These are phyloP conservation scores for Botryotinia narcissicola DNA, from an alignment of 2,329 filamentous ascomycete species.

Conservation along the genomic window DNA sequence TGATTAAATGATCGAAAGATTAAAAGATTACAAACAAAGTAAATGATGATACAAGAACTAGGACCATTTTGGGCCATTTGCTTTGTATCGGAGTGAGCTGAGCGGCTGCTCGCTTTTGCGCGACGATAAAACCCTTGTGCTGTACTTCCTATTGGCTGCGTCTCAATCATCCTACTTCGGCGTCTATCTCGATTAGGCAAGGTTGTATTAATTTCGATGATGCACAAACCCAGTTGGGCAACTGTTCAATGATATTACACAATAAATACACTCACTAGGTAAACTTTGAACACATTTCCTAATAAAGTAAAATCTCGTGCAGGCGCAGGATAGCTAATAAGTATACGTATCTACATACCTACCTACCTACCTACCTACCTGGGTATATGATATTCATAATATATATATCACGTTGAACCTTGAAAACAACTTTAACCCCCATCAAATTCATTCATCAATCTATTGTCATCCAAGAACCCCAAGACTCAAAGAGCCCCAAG, in stretches of 20 bases:
- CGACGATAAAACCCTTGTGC: constrained; percentile 30
- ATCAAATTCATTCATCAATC: not conserved
- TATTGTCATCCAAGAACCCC: not conserved
- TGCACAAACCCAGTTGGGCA: constrained; percentile 23
- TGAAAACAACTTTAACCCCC: too few relatives aligned
- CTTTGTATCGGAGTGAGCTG: constrained; percentile 25
- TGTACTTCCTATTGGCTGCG: constrained; percentile 32
- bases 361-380: not conserved
- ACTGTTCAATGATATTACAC: not conserved
- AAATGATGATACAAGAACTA: not conserved
- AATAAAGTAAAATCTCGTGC: not conserved
- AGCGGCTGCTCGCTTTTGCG: constrained; percentile 34
- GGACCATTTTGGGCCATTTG: not conserved
- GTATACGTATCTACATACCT: not conserved
- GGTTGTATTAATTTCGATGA: constrained; percentile 27
- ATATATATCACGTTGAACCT: not conserved
- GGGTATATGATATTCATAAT: not conserved
- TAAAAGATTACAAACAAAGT: not conserved
- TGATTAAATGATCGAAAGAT: not conserved
- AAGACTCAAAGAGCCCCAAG: not conserved
- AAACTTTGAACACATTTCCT: not conserved
- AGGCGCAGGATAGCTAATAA: too few relatives aligned
- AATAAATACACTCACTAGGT: not conserved
- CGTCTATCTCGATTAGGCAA: constrained; percentile 39
- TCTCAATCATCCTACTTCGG: constrained; percentile 32